Evolutionary conservation across 1,139 yeast species (phyloP), one percentile per base, ranked within the genome.

Genomic region (Suhomyces yuchorum): DNA sequence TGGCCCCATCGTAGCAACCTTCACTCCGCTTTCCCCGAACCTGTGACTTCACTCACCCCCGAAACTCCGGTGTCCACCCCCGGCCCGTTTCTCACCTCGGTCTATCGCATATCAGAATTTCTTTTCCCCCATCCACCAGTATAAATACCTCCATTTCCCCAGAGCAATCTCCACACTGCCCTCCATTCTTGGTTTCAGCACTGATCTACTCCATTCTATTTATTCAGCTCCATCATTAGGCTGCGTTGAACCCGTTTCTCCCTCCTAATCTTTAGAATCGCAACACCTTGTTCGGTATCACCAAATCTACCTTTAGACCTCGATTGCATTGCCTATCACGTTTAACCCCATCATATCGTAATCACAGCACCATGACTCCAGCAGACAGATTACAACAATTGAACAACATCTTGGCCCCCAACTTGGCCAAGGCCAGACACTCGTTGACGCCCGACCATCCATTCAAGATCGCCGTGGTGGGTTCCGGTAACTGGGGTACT

Each of bases 401-500:
- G 44, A 64, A 73, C 26, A 67, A 71, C 49, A 65, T 70, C 24
- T 62, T 75, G 48, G 50, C 60, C 19, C 68, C 75, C 28, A 61
- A 58, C 50, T 52, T 51, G 33, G 52, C 57, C 40, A 43, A 40
- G 15, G 60, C 61, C 33, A 49, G 52, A 37, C 56, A 61, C 9
- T 41, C 36, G 22, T 51, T 62, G 44, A 47, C 60, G 3, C 70
- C 72, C 18, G 67, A 56, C 30, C 63, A 61, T 38, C 76, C 77
- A 3, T 74, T 72, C 59, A 66, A 62, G 53, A 65, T 75, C 38
- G 70, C 76, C 47, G 73, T 75, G 22, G 67, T 75, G 51, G 80
- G 80, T 17, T 73, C 78, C 23, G 80, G 80, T 30, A 75, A 75
- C 57, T 75, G 80, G 80, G 80, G 80, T 34, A 75, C 79, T 45